Percentiles rank a stretch among this genome's conserved stretches.
Evolutionary conservation across 1,139 yeast species (phyloP).

Genomic region (Hyphopichia fennica): DNA sequence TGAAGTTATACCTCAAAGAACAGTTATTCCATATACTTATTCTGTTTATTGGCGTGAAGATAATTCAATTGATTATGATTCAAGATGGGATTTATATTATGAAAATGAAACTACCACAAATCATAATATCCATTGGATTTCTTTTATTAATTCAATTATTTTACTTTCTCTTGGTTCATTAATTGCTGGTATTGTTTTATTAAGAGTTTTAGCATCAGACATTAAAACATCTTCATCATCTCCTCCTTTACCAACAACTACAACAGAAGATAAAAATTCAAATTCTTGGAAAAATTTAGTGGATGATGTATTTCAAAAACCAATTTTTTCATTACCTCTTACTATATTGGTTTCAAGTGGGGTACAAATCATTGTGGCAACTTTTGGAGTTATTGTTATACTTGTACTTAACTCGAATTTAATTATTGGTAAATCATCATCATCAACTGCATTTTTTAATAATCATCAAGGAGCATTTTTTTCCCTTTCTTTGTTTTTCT

Average conservation of each 20-base stretch:
- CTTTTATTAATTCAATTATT: conserved; percentile 64
- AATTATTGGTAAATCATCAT: conserved; percentile 17
- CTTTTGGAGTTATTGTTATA: conserved; percentile 58
- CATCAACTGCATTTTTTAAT: conserved; percentile 36
- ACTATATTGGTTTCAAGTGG: conserved; percentile 72
- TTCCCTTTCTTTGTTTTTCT: conserved; percentile 58
- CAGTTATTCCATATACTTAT: conserved; percentile 72
- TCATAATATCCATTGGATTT: conserved; percentile 66
- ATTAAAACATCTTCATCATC: conserved; percentile 23
- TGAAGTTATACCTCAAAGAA: conserved; percentile 14
- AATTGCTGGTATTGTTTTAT: conserved; percentile 61
- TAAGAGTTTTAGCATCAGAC: conserved; percentile 49
- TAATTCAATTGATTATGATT: conserved; percentile 58
- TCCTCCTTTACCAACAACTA: conserved; percentile 16
- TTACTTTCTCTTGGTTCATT: conserved; percentile 58
- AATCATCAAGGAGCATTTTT: conserved; percentile 67
- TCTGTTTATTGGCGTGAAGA: conserved; percentile 92
- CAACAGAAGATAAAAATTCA: conserved; percentile 9
- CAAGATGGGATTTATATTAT: conserved; percentile 76
- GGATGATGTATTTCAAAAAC: conserved; percentile 55
- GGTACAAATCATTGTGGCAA: conserved; percentile 64
- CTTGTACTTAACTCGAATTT: conserved; percentile 51
- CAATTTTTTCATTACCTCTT: conserved; percentile 45
- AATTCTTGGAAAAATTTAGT: conserved; percentile 53
- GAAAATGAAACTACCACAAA: conserved; percentile 50